A percentile compares a stretch with the other conserved stretches of the same genome.
phyloP scores from a whole-genome alignment of 805 yeast genomes.

The Starmerella bombicola region DNA sequence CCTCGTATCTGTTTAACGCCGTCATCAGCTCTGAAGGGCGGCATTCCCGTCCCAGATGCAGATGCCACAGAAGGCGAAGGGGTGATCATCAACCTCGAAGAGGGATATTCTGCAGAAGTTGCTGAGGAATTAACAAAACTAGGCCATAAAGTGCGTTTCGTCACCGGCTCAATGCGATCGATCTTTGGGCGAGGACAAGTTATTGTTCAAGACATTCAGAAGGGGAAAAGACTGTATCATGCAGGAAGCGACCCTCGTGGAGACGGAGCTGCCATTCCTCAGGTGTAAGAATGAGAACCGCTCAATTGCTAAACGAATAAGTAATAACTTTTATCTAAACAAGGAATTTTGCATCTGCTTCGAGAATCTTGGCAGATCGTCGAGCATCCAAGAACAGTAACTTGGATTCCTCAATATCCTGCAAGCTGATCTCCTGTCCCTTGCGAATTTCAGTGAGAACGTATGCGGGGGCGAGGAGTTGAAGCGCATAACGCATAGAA shows the following conservation, averaged over 20 bases:
- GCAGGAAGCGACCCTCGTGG: slow-evolving; percentile 76
- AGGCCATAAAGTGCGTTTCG: slow-evolving; percentile 46
- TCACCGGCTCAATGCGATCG: slow-evolving; percentile 35
- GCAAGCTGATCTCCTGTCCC: slow-evolving; percentile 51
- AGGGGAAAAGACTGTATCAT: slow-evolving; percentile 39
- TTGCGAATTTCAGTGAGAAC: slow-evolving; percentile 64
- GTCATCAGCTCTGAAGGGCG: slow-evolving; percentile 45
- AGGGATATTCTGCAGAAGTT: slow-evolving; percentile 41
- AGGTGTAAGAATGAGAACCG: slow-evolving; percentile 25
- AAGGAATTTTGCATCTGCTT: slow-evolving; percentile 23
- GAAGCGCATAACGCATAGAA: slow-evolving; percentile 84
- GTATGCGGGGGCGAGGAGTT: slow-evolving; percentile 81
- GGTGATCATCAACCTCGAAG: slow-evolving; percentile 53
- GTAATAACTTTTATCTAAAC: background rate
- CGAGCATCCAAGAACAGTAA: slow-evolving; percentile 72
- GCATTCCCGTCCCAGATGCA: slow-evolving; percentile 37
- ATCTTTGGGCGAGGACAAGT: slow-evolving; percentile 58
- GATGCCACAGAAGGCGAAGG: background rate
- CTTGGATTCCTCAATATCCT: slow-evolving; percentile 77
- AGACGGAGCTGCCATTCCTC: slow-evolving; percentile 67
- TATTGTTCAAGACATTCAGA: slow-evolving; percentile 35
- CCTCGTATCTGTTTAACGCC: slow-evolving; percentile 60
- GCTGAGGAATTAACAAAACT: slow-evolving; percentile 35
- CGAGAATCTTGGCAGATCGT: slow-evolving; percentile 62
- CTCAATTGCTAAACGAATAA: too few relatives aligned